Percentiles rank a stretch among this genome's conserved stretches.
These are phyloP conservation scores for Neonectria sp. DNA, from an alignment of 2,329 filamentous ascomycete species.

Conservation along the genomic window DNA sequence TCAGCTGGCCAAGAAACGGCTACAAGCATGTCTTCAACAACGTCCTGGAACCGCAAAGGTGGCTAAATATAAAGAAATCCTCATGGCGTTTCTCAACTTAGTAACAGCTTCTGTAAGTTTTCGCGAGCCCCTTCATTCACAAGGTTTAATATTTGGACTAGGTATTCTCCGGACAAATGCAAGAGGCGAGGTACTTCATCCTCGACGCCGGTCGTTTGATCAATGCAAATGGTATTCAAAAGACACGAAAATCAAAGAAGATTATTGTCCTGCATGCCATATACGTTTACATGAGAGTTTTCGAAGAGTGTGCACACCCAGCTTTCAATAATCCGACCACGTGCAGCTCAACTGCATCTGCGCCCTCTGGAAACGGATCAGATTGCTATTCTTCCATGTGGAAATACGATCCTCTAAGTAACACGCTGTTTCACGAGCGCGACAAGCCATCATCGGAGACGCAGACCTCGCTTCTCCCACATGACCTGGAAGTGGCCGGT, in stretches of 20 bases:
- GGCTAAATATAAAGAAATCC: conserved; percentile 4
- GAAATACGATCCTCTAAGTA: background rate
- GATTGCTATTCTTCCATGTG: background rate
- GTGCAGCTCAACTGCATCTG: background rate
- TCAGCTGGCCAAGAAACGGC: background rate
- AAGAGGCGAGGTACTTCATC: background rate
- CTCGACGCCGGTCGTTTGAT: conserved; percentile 5
- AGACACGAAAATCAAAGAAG: conserved; percentile 1
- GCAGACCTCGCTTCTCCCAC: background rate
- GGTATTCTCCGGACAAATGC: conserved; percentile 2
- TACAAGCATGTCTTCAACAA: background rate
- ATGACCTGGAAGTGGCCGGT: background rate
- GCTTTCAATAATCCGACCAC: background rate
- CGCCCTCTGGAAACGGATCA: background rate
- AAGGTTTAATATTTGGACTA: background rate
- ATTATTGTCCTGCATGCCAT: background rate
- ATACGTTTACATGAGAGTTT: conserved; percentile 5
- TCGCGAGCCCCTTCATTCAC: background rate
- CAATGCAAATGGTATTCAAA: conserved; percentile 5
- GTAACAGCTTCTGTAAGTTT: background rate
- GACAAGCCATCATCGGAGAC: background rate
- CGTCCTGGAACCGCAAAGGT: background rate
- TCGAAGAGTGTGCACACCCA: conserved; percentile 1
- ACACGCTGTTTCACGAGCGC: background rate
- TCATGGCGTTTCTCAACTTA: conserved; percentile 3